Evolutionary conservation across 371 early-diverging fungal genomes (phyloP).

Genomic region (Parasitella parasitica): DNA sequence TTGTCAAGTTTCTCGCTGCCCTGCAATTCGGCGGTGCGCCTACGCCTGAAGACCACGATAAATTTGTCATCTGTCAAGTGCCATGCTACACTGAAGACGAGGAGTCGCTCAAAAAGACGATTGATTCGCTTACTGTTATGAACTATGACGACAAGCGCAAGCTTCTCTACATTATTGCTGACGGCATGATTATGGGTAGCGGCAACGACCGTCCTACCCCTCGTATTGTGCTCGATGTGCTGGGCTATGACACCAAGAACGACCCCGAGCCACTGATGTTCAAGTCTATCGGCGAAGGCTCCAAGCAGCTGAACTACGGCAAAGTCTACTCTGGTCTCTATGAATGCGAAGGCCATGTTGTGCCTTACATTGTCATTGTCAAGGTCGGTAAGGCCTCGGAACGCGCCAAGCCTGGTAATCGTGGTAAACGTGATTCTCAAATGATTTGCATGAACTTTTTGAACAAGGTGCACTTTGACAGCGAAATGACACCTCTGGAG

Average conservation of each 20-base stretch:
- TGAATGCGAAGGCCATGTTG: conserved; percentile 83
- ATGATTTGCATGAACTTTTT: conserved; percentile 99
- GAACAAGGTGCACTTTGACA: conserved; percentile 94
- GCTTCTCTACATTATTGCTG: conserved; percentile 89
- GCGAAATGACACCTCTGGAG: conserved; percentile 90
- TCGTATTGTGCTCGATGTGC: conserved; percentile 92
- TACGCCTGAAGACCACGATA: conserved; percentile 83
- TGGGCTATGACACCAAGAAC: conserved; percentile 85
- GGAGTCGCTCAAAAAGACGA: conserved; percentile 89
- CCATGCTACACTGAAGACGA: conserved; percentile 98
- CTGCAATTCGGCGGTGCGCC: conserved; percentile 77
- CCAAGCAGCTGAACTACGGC: conserved; percentile 92
- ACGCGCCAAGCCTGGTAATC: conserved; percentile 90
- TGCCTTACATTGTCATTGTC: conserved; percentile 94
- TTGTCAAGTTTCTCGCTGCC: conserved; percentile 91
- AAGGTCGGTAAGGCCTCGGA: conserved; percentile 90
- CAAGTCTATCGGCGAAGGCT: conserved; percentile 90
- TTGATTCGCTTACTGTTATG: conserved; percentile 93
- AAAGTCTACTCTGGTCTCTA: conserved; percentile 98
- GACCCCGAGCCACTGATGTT: conserved; percentile 93
- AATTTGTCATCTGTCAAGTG: conserved; percentile 86
- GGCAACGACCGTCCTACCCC: conserved; percentile 98
- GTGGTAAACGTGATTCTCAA: conserved; percentile 99
- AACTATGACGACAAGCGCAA: conserved; percentile 96
- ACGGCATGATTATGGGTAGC: conserved; percentile 93